phyloP scores from a whole-genome alignment of 139 green algal genomes.

The Mesostigma viride region DNA sequence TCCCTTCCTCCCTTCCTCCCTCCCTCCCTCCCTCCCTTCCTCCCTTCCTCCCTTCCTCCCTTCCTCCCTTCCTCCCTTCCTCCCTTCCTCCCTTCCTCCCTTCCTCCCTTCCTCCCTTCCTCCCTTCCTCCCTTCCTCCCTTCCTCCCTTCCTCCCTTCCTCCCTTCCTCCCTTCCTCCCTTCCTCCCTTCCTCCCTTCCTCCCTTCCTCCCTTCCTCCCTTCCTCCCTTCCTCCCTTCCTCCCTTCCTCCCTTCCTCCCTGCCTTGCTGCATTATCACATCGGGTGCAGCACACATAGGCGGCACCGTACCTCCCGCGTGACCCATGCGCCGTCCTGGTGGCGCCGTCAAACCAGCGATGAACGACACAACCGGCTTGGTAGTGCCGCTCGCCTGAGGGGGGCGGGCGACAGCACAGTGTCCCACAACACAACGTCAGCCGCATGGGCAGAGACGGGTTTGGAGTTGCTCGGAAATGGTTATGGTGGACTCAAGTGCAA shows the following conservation, averaged over 20 bases:
- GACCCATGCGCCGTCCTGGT: constrained; percentile 90
- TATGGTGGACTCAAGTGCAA: neutral
- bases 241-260: neutral
- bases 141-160: too few species aligned
- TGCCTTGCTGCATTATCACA: neutral
- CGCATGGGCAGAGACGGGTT: neutral
- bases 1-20: too few species aligned
- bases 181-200: too few species aligned
- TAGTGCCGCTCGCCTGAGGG: constrained; percentile 53
- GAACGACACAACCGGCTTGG: constrained; percentile 96
- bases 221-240: too few species aligned
- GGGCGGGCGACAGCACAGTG: neutral
- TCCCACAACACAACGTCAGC: neutral
- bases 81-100: too few species aligned
- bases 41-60: too few species aligned
- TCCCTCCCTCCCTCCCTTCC: too few species aligned
- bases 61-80: too few species aligned
- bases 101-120: too few species aligned
- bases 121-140: too few species aligned
- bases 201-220: too few species aligned
- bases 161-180: too few species aligned
- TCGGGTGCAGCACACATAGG: neutral
- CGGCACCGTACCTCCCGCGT: constrained; percentile 57
- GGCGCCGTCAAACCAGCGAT: constrained; percentile 95
- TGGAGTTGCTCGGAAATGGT: neutral